Evolutionary conservation across 345 rosid species (phyloP).

Genomic region (Eucalyptus globulus): DNA sequence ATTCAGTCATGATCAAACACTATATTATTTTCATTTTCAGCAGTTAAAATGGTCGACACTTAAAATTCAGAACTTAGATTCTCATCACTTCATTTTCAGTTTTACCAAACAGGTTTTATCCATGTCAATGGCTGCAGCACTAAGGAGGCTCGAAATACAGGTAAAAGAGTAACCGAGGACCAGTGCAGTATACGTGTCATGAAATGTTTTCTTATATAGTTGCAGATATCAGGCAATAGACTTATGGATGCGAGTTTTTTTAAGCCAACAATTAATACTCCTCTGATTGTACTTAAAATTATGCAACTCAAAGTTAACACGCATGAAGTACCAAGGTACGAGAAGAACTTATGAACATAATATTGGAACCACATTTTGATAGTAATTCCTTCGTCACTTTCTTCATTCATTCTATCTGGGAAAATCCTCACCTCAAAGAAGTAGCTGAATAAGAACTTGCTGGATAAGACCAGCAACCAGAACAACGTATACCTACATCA

Average conservation of each 20-base stretch:
- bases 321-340: not conserved
- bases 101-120: not conserved
- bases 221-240: not conserved
- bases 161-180: not conserved
- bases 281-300: not conserved
- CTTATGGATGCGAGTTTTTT: not conserved
- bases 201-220: not conserved
- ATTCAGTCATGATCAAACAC: not conserved
- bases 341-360: not conserved
- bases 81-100: not conserved
- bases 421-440: constrained; percentile 59
- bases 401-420: not conserved
- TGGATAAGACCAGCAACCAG: constrained; percentile 69
- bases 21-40: not conserved
- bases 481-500: constrained; percentile 62
- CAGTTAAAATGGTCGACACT: not conserved
- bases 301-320: not conserved
- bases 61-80: not conserved
- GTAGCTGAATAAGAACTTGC: constrained; percentile 79
- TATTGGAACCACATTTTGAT: not conserved
- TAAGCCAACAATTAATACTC: not conserved
- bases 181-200: not conserved
- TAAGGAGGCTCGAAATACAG: not conserved
- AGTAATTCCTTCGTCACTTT: not conserved
- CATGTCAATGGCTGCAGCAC: not conserved